phyloP scores from a whole-genome alignment of 352 stramenopile genomes.

The Phytophthora litchii region DNA sequence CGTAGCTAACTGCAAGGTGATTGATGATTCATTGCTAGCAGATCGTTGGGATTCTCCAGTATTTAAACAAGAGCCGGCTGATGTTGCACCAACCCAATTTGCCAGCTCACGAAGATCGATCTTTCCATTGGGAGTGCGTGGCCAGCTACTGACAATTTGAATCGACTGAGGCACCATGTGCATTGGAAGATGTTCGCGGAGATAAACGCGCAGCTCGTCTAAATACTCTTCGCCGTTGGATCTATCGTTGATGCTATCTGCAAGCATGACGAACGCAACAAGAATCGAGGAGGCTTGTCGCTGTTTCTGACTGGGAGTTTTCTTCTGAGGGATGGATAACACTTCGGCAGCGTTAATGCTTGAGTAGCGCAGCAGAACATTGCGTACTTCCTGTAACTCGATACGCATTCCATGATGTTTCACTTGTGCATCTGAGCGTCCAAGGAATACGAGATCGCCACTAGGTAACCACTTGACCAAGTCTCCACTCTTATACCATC shows the following conservation, averaged over 20 bases:
- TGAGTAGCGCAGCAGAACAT: slow-evolving; percentile 48
- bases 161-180: slow-evolving; percentile 78
- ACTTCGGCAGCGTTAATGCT: slow-evolving; percentile 56
- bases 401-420: slow-evolving; percentile 86
- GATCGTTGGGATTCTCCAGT: not conserved
- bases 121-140: slow-evolving; percentile 78
- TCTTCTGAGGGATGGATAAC: slow-evolving; percentile 31
- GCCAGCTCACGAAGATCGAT: slow-evolving; percentile 58
- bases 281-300: slow-evolving; percentile 29
- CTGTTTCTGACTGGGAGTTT: slow-evolving; percentile 10
- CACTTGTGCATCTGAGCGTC: slow-evolving; percentile 75
- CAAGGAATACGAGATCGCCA: slow-evolving; percentile 67
- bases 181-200: slow-evolving; percentile 42
- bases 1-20: slow-evolving; percentile 35
- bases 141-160: slow-evolving; percentile 47
- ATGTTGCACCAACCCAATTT: not conserved
- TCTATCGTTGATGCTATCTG: slow-evolving; percentile 8
- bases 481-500: slow-evolving; percentile 76
- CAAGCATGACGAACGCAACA: slow-evolving; percentile 58
- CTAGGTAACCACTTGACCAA: slow-evolving; percentile 61
- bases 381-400: slow-evolving; percentile 81
- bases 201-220: slow-evolving; percentile 29
- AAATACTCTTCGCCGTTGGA: slow-evolving; percentile 10
- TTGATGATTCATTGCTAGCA: slow-evolving; percentile 1
- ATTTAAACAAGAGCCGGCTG: not conserved